Conservation (phyloP, 2,329 filamentous ascomycete genomes). For the Penicillium sp. region DNA sequence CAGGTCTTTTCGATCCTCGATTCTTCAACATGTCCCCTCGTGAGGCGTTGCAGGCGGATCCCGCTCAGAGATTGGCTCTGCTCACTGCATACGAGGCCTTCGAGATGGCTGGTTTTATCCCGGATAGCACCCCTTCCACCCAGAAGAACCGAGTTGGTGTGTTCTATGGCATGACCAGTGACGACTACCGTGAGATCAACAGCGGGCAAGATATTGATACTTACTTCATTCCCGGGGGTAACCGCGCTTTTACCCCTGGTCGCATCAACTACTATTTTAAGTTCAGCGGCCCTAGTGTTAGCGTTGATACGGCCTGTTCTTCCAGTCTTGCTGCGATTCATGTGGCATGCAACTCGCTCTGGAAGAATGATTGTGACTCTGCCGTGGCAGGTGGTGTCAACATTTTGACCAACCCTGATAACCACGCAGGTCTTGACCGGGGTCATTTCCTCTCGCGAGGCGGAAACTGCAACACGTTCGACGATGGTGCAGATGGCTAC, state of each 20-base stretch:
- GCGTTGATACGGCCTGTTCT: slow-evolving; percentile 75
- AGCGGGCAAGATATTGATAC: slow-evolving; percentile 69
- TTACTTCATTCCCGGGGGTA: slow-evolving; percentile 65
- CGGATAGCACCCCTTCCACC: slow-evolving; percentile 68
- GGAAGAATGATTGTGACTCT: slow-evolving; percentile 75
- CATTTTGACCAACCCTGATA: slow-evolving; percentile 75
- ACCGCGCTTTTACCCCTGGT: slow-evolving; percentile 47
- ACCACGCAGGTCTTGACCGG: slow-evolving; percentile 71
- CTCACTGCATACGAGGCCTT: slow-evolving; percentile 78
- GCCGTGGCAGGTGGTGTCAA: slow-evolving; percentile 77
- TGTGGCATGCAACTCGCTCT: slow-evolving; percentile 69
- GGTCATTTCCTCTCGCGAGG: slow-evolving; percentile 77
- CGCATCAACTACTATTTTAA: slow-evolving; percentile 66
- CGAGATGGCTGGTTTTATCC: slow-evolving; percentile 76
- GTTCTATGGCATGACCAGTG: slow-evolving; percentile 72
- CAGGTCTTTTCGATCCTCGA: slow-evolving; percentile 74
- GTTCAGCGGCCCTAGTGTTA: slow-evolving; percentile 70
- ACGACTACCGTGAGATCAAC: slow-evolving; percentile 77
- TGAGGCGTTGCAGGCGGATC: slow-evolving; percentile 77
- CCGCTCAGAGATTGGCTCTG: slow-evolving; percentile 74
- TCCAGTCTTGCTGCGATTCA: slow-evolving; percentile 72
- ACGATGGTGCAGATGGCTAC: slow-evolving; percentile 78
- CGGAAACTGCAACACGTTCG: slow-evolving; percentile 76
- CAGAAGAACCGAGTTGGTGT: slow-evolving; percentile 65
- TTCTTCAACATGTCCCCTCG: slow-evolving; percentile 88